These are phyloP conservation scores for Boletus tylopilopsis DNA, from an alignment of 768 basidiomycete species.

Conservation along the genomic window DNA sequence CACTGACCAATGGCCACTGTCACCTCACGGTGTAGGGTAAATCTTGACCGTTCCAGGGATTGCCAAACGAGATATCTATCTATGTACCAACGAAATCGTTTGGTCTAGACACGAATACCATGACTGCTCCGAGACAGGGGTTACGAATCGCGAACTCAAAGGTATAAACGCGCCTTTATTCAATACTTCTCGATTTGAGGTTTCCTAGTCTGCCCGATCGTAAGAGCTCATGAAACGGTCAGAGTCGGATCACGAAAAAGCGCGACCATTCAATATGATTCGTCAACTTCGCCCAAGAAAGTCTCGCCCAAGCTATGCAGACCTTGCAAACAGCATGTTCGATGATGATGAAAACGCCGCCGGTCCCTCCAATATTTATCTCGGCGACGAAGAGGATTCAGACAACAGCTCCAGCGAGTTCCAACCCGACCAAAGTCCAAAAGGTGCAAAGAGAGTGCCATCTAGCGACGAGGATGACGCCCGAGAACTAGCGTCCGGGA, in stretches of 20 bases:
- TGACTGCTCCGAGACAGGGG: too few species aligned
- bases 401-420: constrained; percentile 54
- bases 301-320: constrained; percentile 47
- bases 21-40: too few species aligned
- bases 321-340: constrained; percentile 31
- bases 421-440: constrained; percentile 37
- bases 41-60: too few species aligned
- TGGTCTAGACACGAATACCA: too few species aligned
- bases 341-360: constrained; percentile 34
- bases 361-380: constrained; percentile 36
- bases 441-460: constrained; percentile 28
- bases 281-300: constrained; percentile 55
- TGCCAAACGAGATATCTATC: too few species aligned
- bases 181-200: too few species aligned
- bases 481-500: constrained; percentile 3
- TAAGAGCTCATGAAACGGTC: too few species aligned
- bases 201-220: too few species aligned
- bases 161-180: too few species aligned
- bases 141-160: too few species aligned
- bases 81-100: too few species aligned
- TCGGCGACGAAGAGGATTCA: constrained; percentile 12
- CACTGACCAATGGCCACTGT: too few species aligned
- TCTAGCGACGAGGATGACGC: constrained; percentile 31
- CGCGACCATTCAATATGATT: constrained; percentile 37
- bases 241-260: neutral